These are phyloP conservation scores for Tetragonia tetragonoides DNA, from an alignment of 148 eudicot genomes.

Conservation along the genomic window DNA sequence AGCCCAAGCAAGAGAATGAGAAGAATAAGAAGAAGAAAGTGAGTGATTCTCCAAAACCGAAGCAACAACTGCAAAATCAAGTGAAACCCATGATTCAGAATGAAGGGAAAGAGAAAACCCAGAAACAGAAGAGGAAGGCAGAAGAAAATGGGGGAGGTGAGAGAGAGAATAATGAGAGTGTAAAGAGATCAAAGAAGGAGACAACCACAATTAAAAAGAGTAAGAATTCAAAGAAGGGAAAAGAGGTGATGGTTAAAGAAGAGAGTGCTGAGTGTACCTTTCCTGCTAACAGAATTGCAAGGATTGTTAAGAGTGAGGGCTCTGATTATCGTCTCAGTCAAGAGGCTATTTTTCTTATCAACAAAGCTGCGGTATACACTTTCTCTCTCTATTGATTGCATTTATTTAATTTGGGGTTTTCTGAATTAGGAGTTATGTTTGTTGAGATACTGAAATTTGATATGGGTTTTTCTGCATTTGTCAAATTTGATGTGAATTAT, in stretches of 20 bases:
- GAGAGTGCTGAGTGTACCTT: slow-evolving; percentile 30
- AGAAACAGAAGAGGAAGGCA: slow-evolving; percentile 10
- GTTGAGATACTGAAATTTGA: background rate
- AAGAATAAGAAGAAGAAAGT: slow-evolving; percentile 2
- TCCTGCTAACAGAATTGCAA: slow-evolving; percentile 46
- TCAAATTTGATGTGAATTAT: background rate
- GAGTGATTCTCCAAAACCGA: background rate
- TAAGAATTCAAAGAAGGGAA: slow-evolving; percentile 6
- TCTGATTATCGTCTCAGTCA: slow-evolving; percentile 42
- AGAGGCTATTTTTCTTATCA: slow-evolving; percentile 64
- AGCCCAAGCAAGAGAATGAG: background rate
- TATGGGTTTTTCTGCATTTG: background rate
- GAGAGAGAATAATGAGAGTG: slow-evolving; percentile 5
- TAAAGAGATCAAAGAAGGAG: slow-evolving; percentile 12
- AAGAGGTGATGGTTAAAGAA: slow-evolving; percentile 20
- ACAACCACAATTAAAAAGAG: slow-evolving; percentile 3
- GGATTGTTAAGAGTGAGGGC: slow-evolving; percentile 53
- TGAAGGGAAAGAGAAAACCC: slow-evolving; percentile 10
- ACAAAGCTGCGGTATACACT: slow-evolving; percentile 61
- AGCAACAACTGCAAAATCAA: background rate
- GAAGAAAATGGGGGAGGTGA: slow-evolving; percentile 19
- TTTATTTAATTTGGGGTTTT: background rate
- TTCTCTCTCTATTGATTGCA: background rate
- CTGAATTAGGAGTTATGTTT: background rate
- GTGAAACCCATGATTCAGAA: slow-evolving; percentile 6